A percentile compares a stretch with the other conserved stretches of the same genome.
Conservation (phyloP, 225 moss, liverwort and hornwort genomes). For the Marchantia paleacea region DNA sequence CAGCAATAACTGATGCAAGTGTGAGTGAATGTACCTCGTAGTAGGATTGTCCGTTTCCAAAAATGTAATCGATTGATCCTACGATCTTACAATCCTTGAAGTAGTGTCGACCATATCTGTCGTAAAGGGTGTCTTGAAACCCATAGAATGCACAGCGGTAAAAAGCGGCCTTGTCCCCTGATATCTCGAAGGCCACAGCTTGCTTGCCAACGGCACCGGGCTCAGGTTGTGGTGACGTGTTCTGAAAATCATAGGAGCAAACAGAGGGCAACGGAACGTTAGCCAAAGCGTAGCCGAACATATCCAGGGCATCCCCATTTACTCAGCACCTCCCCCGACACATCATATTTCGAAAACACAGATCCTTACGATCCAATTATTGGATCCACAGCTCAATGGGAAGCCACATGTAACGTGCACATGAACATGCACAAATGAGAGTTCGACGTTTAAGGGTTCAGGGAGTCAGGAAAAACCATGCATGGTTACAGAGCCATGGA, state of each 20-base stretch:
- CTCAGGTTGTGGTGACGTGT: conserved; percentile 61
- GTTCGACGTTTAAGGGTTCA: too few species aligned
- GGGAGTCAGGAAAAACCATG: too few species aligned
- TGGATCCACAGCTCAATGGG: too few species aligned
- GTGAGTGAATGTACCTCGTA: conserved; percentile 8
- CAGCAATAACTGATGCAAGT: background rate
- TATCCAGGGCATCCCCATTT: too few species aligned
- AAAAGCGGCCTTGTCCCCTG: conserved; percentile 66
- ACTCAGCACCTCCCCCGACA: too few species aligned
- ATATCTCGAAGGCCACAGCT: conserved; percentile 63
- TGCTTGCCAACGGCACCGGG: conserved; percentile 59
- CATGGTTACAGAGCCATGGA: too few species aligned
- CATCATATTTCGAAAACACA: too few species aligned
- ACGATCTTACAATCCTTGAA: conserved; percentile 65
- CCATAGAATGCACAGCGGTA: conserved; percentile 60
- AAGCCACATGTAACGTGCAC: too few species aligned
- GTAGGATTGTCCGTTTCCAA: conserved; percentile 65
- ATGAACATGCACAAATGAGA: too few species aligned
- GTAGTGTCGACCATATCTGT: conserved; percentile 64
- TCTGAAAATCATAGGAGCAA: conserved; percentile 37
- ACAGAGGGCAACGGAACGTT: background rate
- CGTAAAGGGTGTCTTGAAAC: conserved; percentile 70
- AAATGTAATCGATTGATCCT: conserved; percentile 75
- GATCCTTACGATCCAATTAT: too few species aligned
- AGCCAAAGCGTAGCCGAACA: too few species aligned